phyloP scores from a whole-genome alignment of 192 early-diverging fungal genomes.

The Obelidium mucronatum region DNA sequence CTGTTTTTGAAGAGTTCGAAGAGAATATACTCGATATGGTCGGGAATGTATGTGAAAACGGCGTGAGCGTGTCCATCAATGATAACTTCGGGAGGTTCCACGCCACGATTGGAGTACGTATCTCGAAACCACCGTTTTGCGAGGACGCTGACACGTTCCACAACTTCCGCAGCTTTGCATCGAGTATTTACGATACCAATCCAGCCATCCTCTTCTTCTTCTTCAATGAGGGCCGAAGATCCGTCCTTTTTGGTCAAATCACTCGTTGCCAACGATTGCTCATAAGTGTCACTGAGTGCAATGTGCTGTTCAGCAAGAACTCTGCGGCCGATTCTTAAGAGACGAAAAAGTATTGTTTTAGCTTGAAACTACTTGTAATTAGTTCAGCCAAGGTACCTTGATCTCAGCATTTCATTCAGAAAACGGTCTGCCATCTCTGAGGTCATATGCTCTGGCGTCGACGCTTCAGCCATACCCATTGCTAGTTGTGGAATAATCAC shows the following conservation, averaged over 20 bases:
- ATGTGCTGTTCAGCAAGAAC: conserved; percentile 95
- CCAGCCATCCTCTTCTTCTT: conserved; percentile 56
- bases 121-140: conserved; percentile 55
- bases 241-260: not conserved
- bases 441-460: conserved; percentile 69
- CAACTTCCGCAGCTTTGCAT: conserved; percentile 64
- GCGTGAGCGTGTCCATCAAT: conserved; percentile 78
- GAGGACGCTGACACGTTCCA: conserved; percentile 46
- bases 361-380: too few species aligned
- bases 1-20: conserved; percentile 92
- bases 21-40: conserved; percentile 93
- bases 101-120: conserved; percentile 46
- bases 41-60: conserved; percentile 91
- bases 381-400: conserved; percentile 25
- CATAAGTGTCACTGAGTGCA: conserved; percentile 62
- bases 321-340: conserved; percentile 82
- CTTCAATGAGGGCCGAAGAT: conserved; percentile 39
- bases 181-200: conserved; percentile 78
- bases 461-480: conserved; percentile 81
- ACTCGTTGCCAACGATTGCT: conserved; percentile 31
- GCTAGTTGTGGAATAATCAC: conserved; percentile 90
- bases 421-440: conserved; percentile 78
- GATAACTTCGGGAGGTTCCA: conserved; percentile 74
- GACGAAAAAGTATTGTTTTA: too few species aligned
- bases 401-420: conserved; percentile 88